These are phyloP conservation scores for Heterococcus sp. DNA, from an alignment of 108 stramenopile genomes.

Conservation along the genomic window DNA sequence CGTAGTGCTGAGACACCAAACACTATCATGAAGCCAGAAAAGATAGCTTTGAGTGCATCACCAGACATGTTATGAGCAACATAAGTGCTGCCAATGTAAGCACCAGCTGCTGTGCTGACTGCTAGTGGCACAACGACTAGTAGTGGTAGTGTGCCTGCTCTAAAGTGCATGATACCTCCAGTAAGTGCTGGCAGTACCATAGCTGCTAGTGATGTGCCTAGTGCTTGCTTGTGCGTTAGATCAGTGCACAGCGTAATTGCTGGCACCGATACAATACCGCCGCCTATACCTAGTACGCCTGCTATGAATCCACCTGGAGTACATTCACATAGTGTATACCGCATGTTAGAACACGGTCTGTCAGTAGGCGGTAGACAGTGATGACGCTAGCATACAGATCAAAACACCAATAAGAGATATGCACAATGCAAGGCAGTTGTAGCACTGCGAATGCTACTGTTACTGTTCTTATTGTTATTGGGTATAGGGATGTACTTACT, in stretches of 20 bases:
- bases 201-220: conserved; percentile 77
- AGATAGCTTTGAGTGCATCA: neutral
- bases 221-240: conserved; percentile 73
- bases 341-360: no score
- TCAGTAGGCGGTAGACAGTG: no score
- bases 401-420: no score
- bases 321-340: no score
- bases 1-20: neutral
- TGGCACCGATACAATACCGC: conserved; percentile 82
- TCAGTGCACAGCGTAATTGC: conserved; percentile 69
- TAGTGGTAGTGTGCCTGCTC: conserved; percentile 65
- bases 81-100: conserved; percentile 66
- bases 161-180: conserved; percentile 71
- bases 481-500: no score
- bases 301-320: no score
- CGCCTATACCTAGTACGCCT: conserved; percentile 87
- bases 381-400: no score
- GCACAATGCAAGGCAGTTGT: no score
- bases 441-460: no score
- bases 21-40: neutral
- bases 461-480: no score
- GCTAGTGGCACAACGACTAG: conserved; percentile 70
- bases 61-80: neutral
- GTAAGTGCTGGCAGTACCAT: conserved; percentile 74
- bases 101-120: conserved; percentile 71